A percentile compares a stretch with the other conserved stretches of the same genome.
Conservation (phyloP, 371 early-diverging fungal species). For the Mortierella sp. region DNA sequence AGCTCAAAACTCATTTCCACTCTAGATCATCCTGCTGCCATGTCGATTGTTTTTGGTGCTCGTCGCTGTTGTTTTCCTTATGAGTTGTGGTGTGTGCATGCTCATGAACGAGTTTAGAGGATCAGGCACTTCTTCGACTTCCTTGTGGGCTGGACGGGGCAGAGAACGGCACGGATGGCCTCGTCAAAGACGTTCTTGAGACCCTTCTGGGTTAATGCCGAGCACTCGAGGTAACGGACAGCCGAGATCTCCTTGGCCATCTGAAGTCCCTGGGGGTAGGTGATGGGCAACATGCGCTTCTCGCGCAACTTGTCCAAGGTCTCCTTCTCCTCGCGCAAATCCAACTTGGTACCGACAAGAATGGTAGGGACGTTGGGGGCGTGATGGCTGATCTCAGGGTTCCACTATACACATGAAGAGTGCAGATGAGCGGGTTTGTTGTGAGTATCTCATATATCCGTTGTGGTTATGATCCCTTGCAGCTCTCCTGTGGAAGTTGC, state of each 20-base stretch:
- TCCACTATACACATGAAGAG: constrained; percentile 74
- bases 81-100: background rate
- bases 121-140: constrained; percentile 79
- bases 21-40: background rate
- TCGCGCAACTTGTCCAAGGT: constrained; percentile 89
- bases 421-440: background rate
- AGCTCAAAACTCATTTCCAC: background rate
- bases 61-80: background rate
- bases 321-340: constrained; percentile 94
- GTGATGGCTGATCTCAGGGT: constrained; percentile 95
- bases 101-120: constrained; percentile 62
- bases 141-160: constrained; percentile 73
- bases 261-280: constrained; percentile 88
- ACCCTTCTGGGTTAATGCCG: constrained; percentile 97
- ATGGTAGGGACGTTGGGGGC: constrained; percentile 95
- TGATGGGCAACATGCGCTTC: constrained; percentile 92
- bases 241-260: constrained; percentile 93
- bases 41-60: background rate
- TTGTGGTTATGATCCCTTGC: background rate
- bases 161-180: constrained; percentile 94
- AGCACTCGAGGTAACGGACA: constrained; percentile 97
- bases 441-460: background rate
- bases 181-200: constrained; percentile 98
- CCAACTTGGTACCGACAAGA: constrained; percentile 98
- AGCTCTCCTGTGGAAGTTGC: background rate